Percentiles rank a stretch among this genome's conserved stretches.
These are phyloP conservation scores for Bipolaris sorokiniana DNA, from an alignment of 2,329 filamentous ascomycete genomes.

Conservation along the genomic window DNA sequence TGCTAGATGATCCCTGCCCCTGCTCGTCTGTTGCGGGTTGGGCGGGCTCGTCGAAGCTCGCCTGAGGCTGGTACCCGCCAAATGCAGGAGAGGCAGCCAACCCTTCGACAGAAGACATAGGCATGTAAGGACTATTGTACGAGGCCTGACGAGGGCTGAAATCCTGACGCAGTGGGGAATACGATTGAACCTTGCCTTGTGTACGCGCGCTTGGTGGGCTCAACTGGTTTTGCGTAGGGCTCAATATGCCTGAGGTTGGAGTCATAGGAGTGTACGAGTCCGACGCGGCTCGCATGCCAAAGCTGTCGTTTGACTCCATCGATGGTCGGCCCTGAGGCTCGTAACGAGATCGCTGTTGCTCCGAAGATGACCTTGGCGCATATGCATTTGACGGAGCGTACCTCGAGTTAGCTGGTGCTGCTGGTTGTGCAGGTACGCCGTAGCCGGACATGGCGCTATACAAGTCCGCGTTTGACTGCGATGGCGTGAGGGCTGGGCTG, in stretches of 20 bases:
- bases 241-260: constrained; percentile 35
- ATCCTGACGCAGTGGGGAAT: constrained; percentile 42
- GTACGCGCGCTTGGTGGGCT: constrained; percentile 36
- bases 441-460: constrained; percentile 72
- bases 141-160: constrained; percentile 30
- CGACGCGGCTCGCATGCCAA: constrained; percentile 35
- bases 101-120: constrained; percentile 34
- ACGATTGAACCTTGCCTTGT: constrained; percentile 38
- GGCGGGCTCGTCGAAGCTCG: constrained; percentile 33
- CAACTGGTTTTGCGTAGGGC: constrained; percentile 39
- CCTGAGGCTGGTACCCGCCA: constrained; percentile 35
- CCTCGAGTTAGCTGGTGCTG: constrained; percentile 43
- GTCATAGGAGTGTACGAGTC: constrained; percentile 41
- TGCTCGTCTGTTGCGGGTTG: constrained; percentile 15
- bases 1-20: constrained; percentile 33
- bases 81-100: constrained; percentile 29
- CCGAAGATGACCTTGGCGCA: constrained; percentile 58
- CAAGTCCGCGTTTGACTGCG: constrained; percentile 72
- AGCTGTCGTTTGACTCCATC: constrained; percentile 45
- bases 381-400: constrained; percentile 51
- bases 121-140: constrained; percentile 40
- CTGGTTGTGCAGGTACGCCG: constrained; percentile 35
- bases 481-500: constrained; percentile 58
- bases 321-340: constrained; percentile 52
- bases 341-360: constrained; percentile 57